Conservation (phyloP, 2,329 filamentous ascomycete genomes). For the Fusarium pilosicola region DNA sequence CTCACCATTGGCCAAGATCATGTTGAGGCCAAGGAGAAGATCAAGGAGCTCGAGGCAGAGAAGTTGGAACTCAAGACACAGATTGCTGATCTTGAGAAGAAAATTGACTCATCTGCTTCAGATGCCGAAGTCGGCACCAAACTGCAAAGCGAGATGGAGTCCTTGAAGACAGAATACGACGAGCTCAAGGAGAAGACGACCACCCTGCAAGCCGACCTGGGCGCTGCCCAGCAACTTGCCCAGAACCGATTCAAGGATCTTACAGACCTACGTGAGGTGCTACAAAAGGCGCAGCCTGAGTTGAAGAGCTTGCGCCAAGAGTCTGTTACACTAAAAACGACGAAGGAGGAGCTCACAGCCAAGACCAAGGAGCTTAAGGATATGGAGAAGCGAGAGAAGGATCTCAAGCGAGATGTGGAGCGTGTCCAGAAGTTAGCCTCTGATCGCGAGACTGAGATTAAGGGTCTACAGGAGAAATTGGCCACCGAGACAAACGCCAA, state of each 20-base stretch:
- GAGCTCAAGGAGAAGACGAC: conserved; percentile 76
- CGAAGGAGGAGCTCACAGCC: conserved; percentile 76
- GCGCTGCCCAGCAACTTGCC: conserved; percentile 85
- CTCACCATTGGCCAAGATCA: conserved; percentile 83
- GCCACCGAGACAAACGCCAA: conserved; percentile 77
- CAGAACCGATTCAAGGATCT: conserved; percentile 90
- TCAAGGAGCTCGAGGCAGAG: conserved; percentile 75
- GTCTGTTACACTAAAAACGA: conserved; percentile 75
- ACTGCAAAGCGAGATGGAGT: conserved; percentile 69
- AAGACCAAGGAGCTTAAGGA: conserved; percentile 71
- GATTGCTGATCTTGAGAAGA: conserved; percentile 75
- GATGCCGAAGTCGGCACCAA: conserved; percentile 60
- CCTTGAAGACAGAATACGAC: conserved; percentile 66
- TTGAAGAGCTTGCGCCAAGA: conserved; percentile 82
- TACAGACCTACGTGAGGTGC: conserved; percentile 78
- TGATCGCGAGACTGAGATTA: conserved; percentile 82
- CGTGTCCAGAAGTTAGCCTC: conserved; percentile 74
- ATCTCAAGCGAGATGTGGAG: conserved; percentile 78
- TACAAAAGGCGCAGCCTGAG: conserved; percentile 89
- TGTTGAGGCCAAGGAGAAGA: conserved; percentile 82
- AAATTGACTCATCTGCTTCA: conserved; percentile 61
- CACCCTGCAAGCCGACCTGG: conserved; percentile 82
- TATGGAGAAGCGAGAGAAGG: conserved; percentile 85
- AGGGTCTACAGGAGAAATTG: conserved; percentile 80
- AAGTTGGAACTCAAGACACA: conserved; percentile 70